Base-by-base conservation (phyloP, 2,329 filamentous ascomycete species). In the Metarhizium robertsii region DNA sequence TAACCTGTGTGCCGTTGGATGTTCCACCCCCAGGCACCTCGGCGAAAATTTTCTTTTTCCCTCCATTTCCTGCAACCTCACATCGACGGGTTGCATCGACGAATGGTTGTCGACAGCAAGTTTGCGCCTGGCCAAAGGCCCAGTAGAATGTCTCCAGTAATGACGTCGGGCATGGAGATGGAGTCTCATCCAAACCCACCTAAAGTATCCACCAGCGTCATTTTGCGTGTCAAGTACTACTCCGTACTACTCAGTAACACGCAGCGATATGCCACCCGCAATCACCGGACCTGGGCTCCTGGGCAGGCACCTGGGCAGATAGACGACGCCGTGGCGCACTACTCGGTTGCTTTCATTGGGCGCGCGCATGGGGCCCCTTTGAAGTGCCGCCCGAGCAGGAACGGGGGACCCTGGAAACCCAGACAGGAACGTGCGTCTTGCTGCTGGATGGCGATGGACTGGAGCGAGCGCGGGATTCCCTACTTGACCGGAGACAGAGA, bases 61-160 rank as follows among this genome's bases (percentile, higher is more conserved):
- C n/a, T 13, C 18, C n/a, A 10, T 25, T 14, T 6, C 2, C 43
- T 46, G 43, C 43, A 46, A 20, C n/a, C 43, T 46, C 7, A 20
- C 10, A 46, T 25, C 43, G 10, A 46, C n/a, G 7, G 11, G 43
- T 30, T 18, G 4, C 25, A 16, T 48, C 10, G 45, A 30, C 45
- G 45, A 48, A 48, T 29, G 11, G 30, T 2, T 11, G 45, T 16
- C 1, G 8, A 13, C 10, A 16, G 25, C 30, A 48, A 48, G 20
- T 6, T 10, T 7, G 45, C 4, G 25, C 36, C n/a, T 43, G 30
- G 36, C 18, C 38, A 7, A 6, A 36, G 36, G 11, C 50, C 50
- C 50, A 42, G 29, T 32, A n/a, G 38, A 18, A 34, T 10, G 51
- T 53, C 51, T 36, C 51, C 40, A 53, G 51, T 53, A 53, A 53